Base-by-base conservation (phyloP, 208 protist species). In the Blastocrithidia nonstop region DNA sequence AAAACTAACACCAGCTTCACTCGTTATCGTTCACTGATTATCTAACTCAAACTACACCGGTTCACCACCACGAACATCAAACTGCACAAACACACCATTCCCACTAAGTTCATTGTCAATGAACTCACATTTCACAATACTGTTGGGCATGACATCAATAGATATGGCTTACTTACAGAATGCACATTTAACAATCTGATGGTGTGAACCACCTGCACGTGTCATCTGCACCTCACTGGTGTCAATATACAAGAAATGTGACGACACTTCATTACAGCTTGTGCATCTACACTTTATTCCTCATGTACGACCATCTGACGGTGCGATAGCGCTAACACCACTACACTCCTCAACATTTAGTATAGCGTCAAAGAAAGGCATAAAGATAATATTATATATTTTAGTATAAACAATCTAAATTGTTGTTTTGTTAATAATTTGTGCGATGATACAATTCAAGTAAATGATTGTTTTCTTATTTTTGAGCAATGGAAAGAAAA, bases 61-160 rank as follows among this genome's bases (percentile, higher is more conserved):
- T 47, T 65, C 61, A 36, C 56, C 79, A 24, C 75, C 71, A 23
- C 79, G 79, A 23, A 84, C 58, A 29, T 88, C 74, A 26, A 88
- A 46, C 27, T 23, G 8, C n/a, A 68, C 47, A 1, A 81, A 43
- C 2, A 52, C 39, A n/a, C 25, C 49, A 21, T 36, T 8, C 16
- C 6, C 51, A 8, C 2, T 17, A 13, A 44, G 13, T 19, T 29
- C 22, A 1, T 13, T 39, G 19, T 62, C 49, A 16, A 48, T 25
- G 1, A 35, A 17, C 5, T 29, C 37, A 4, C 50, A 31, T 33
- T 49, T 45, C 28, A n/a, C 48, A 17, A 40, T 50, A 20, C 53
- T 52, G 33, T 31, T 47, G 35, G 49, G 54, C 23, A 80, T 41
- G 6, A 88, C 58, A 15, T 62, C 44, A 0, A 42, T 52, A 7